Percentiles rank a stretch among this genome's conserved stretches.
phyloP scores from a whole-genome alignment of 805 yeast species.

The Pichia californica region DNA sequence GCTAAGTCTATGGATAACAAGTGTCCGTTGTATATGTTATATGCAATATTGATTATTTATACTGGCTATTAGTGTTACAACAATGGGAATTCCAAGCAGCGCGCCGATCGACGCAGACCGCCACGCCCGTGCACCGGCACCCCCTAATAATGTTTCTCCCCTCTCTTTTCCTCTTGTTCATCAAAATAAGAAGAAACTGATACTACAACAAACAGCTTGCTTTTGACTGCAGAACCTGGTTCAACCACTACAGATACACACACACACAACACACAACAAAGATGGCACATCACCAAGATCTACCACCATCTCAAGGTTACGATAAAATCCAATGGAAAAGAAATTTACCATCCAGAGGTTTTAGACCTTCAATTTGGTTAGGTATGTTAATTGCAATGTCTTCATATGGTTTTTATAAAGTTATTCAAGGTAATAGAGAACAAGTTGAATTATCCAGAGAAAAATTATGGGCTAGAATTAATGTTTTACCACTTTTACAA shows the following conservation, averaged over 20 bases:
- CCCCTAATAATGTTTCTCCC: background rate
- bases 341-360: constrained; percentile 79
- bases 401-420: constrained; percentile 65
- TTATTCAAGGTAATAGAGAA: constrained; percentile 64
- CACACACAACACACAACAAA: background rate
- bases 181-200: background rate
- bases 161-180: background rate
- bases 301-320: constrained; percentile 84
- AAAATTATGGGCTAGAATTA: constrained; percentile 68
- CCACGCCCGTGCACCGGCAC: background rate
- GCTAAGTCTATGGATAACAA: too few relatives aligned
- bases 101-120: constrained; percentile 4
- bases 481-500: constrained; percentile 63
- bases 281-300: constrained; percentile 50
- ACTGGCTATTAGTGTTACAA: too few relatives aligned
- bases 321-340: constrained; percentile 87
- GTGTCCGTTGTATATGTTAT: too few relatives aligned
- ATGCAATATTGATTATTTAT: too few relatives aligned
- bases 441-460: constrained; percentile 71
- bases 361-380: constrained; percentile 68
- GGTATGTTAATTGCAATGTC: constrained; percentile 57
- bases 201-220: too few relatives aligned
- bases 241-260: background rate
- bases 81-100: too few relatives aligned
- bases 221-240: background rate